A percentile compares a stretch with the other conserved stretches of the same genome.
phyloP scores from a whole-genome alignment of 768 basidiomycete species.

The Krasilnikovozyma curviuscula region DNA sequence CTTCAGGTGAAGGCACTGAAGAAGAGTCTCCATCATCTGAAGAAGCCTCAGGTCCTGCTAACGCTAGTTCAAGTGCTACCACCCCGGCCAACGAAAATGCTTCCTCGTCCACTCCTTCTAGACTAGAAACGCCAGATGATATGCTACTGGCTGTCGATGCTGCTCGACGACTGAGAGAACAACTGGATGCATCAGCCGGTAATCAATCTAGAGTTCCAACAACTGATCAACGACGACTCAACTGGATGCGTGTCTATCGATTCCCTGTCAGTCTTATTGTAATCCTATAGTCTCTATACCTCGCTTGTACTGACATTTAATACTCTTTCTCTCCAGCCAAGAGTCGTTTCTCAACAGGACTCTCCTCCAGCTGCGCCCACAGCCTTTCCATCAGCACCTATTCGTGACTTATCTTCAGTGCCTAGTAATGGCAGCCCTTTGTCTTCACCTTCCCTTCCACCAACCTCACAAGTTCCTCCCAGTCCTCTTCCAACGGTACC shows the following conservation, averaged over 20 bases:
- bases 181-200: too few relatives aligned
- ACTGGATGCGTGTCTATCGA: constrained; percentile 7
- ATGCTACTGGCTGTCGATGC: too few relatives aligned
- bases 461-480: not conserved
- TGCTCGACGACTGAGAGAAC: too few relatives aligned
- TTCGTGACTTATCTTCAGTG: not conserved
- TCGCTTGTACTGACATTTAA: not conserved
- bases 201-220: too few relatives aligned
- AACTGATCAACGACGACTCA: not conserved
- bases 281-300: not conserved
- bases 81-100: too few relatives aligned
- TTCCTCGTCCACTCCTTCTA: too few relatives aligned
- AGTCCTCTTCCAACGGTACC: not conserved
- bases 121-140: too few relatives aligned
- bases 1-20: not conserved
- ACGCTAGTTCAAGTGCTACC: not conserved
- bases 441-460: not conserved
- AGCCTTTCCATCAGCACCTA: not conserved
- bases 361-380: not conserved
- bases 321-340: not conserved
- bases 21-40: not conserved
- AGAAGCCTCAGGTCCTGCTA: not conserved
- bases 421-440: not conserved
- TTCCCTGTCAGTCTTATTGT: not conserved
- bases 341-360: constrained; percentile 1